These are phyloP conservation scores for Gymnopilus junonius DNA, from an alignment of 768 basidiomycete species.

Conservation along the genomic window DNA sequence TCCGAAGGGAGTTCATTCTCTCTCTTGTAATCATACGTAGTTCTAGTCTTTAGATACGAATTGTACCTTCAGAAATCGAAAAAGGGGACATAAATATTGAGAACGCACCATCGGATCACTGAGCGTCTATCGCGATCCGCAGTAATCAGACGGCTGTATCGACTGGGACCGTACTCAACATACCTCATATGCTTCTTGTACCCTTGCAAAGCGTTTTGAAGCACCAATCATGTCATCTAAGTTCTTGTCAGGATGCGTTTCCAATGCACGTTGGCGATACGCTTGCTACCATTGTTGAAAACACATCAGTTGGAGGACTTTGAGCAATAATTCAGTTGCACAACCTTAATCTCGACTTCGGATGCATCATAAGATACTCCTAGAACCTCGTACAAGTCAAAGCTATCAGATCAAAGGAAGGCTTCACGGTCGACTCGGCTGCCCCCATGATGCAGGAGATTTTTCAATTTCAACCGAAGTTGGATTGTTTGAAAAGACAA, in stretches of 20 bases:
- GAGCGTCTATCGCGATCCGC: not conserved
- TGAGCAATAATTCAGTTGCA: no score
- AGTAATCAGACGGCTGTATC: not conserved
- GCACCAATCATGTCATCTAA: constrained; percentile 66
- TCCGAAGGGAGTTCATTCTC: not conserved
- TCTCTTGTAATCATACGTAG: not conserved
- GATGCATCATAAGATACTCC: constrained; percentile 21
- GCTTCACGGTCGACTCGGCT: constrained; percentile 1
- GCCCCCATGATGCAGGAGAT: constrained; percentile 2
- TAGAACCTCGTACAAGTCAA: constrained; percentile 28
- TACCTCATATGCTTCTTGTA: constrained; percentile 84
- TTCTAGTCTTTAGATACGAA: not conserved
- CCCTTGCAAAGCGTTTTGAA: constrained; percentile 65
- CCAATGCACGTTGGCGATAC: constrained; percentile 65
- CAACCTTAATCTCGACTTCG: constrained; percentile 24
- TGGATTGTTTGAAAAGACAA: no score
- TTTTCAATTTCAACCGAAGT: no score
- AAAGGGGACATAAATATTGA: not conserved
- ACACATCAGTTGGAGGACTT: not conserved
- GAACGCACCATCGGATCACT: not conserved
- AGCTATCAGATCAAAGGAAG: not conserved
- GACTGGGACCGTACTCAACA: not conserved
- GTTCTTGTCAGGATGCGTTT: constrained; percentile 77
- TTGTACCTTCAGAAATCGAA: not conserved
- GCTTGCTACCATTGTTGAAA: constrained; percentile 47